Percentiles rank a stretch among this genome's conserved stretches.
Conservation (phyloP, 495 filamentous ascomycete genomes). For the Penicillium chermesinum region DNA sequence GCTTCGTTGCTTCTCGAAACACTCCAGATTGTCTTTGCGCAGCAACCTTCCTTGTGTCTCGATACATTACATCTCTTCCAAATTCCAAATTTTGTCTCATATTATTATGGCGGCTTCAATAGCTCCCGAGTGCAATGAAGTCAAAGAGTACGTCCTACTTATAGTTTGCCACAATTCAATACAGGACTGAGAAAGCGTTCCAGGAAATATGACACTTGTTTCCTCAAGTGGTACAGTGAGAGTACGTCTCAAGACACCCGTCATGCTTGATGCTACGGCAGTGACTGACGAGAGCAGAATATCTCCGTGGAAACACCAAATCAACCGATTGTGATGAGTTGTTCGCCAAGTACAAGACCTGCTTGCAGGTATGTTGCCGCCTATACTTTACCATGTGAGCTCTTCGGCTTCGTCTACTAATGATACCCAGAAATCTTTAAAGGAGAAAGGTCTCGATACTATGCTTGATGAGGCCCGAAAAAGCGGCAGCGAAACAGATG, state of each 20-base stretch:
- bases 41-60: too few relatives aligned
- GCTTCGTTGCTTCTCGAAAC: not conserved
- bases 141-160: constrained; percentile 65
- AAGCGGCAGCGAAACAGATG: constrained; percentile 74
- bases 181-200: constrained; percentile 13
- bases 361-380: constrained; percentile 60
- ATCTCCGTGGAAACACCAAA: constrained; percentile 71
- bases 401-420: too few relatives aligned
- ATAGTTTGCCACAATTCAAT: not conserved
- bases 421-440: constrained; percentile 61
- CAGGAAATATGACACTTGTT: constrained; percentile 87
- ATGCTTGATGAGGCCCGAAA: constrained; percentile 82
- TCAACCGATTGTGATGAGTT: constrained; percentile 77
- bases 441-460: constrained; percentile 77
- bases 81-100: too few relatives aligned
- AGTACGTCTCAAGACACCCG: constrained; percentile 48
- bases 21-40: not conserved
- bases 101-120: constrained; percentile 57
- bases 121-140: constrained; percentile 72
- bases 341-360: constrained; percentile 81
- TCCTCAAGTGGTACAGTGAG: constrained; percentile 95
- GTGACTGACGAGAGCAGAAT: constrained; percentile 54
- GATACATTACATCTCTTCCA: too few relatives aligned
- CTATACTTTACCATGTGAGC: not conserved
- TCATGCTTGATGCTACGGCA: not conserved